Evolutionary conservation across 306 rosid species (phyloP), one percentile per base, ranked within the genome.

Genomic region (Fragaria iinumae): DNA sequence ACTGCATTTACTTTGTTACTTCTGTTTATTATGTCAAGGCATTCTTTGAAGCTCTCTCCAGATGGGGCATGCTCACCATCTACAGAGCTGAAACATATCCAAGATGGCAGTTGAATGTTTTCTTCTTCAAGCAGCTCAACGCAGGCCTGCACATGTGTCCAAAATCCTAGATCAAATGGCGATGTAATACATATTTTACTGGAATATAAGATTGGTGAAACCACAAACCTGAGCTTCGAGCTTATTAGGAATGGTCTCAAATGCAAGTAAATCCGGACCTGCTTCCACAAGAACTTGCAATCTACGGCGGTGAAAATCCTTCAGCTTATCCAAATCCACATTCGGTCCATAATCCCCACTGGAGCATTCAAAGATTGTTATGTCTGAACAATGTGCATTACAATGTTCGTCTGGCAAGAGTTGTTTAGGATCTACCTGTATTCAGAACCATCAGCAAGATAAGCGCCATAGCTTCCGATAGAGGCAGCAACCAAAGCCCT

Each of bases 381-480:
- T 1, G 25, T 8, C 6, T 14, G 10, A 41, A 6, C 68, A 14
- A 11, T 5, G 34, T 73, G 2, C 6, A 16, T 36, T 2, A 67
- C 17, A 67, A 9, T 66, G 52, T 10, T n/a, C 5, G 4, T 5
- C 6, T 36, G 47, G 44, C 25, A 38, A 77, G 47, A 11, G 73
- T 44, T 50, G 47, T 16, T 23, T 67, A 44, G 47, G 67, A 77
- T 73, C 62, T 34, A 91, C 98, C 93, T 93, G 70, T 93, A 93
- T 71, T 91, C 98, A 3, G 98, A 93, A 36, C 98, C 98, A 83
- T 93, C 98, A 29, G 98, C 98, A 80, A 93, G 98, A 84, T 84
- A 93, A 82, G 98, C 96, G 72, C 97, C 98, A 74, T 91, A 93
- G 87, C 97, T 88, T 81, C 98, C 98, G 80, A 93, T 78, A 71